Conservation (phyloP, 495 filamentous ascomycete species). For the Aspergillus cavernicola region DNA sequence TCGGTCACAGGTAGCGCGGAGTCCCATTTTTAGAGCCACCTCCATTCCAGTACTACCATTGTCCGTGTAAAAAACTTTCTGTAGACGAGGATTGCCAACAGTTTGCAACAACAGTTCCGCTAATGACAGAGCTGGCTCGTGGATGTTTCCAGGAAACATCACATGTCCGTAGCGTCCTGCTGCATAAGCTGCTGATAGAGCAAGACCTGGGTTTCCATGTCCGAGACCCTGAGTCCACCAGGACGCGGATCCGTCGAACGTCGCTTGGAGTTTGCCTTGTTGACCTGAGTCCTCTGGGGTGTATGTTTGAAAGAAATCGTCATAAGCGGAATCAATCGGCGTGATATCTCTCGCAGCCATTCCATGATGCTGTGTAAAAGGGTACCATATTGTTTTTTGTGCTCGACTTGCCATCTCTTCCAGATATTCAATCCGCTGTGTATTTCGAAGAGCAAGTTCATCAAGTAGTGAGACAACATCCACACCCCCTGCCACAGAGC, state of each 20-base stretch:
- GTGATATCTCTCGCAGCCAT: conserved; percentile 56
- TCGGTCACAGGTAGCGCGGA: conserved; percentile 57
- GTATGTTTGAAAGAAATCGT: conserved; percentile 67
- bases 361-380: conserved; percentile 73
- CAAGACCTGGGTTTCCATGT: conserved; percentile 63
- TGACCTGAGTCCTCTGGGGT: conserved; percentile 4
- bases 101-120: conserved; percentile 56
- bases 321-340: conserved; percentile 70
- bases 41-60: conserved; percentile 78
- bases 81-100: conserved; percentile 55
- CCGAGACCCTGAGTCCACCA: conserved; percentile 88
- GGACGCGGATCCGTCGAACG: conserved; percentile 74
- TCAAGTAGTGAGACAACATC: conserved; percentile 40
- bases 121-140: conserved; percentile 65
- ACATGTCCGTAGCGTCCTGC: conserved; percentile 82
- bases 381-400: conserved; percentile 67
- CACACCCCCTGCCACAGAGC: conserved; percentile 26
- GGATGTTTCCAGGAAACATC: conserved; percentile 72
- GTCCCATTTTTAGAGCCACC: conserved; percentile 76
- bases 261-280: conserved; percentile 44
- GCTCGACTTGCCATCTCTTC: conserved; percentile 57
- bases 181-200: conserved; percentile 69
- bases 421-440: conserved; percentile 48
- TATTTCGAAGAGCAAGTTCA: conserved; percentile 47
- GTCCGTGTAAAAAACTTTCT: conserved; percentile 71